Conservation (phyloP, 176 grass and related monocot species). For the Tillandsia leiboldiana region DNA sequence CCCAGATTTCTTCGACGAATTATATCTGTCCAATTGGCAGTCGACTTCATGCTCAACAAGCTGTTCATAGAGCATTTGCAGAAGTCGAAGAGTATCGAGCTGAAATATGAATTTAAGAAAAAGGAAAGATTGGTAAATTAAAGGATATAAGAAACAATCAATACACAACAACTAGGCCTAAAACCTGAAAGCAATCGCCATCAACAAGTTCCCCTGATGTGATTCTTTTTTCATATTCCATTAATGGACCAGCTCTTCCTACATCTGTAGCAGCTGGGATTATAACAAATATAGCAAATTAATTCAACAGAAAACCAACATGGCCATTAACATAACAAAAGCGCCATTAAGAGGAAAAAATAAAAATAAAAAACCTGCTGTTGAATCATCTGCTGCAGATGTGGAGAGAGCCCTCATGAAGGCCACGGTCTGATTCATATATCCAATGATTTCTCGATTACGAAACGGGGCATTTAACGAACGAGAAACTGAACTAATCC, state of each 20-base stretch:
- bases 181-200: slow-evolving; percentile 79
- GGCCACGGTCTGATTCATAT: slow-evolving; percentile 24
- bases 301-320: not conserved
- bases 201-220: slow-evolving; percentile 64
- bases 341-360: not conserved
- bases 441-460: slow-evolving; percentile 24
- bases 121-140: not conserved
- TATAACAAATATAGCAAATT: slow-evolving; percentile 1
- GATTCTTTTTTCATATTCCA: slow-evolving; percentile 76
- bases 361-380: slow-evolving; percentile 41
- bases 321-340: too few relatives aligned
- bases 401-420: slow-evolving; percentile 38
- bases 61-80: slow-evolving; percentile 74
- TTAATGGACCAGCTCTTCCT: slow-evolving; percentile 49
- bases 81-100: slow-evolving; percentile 62
- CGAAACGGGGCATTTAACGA: slow-evolving; percentile 15
- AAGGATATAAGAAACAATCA: not conserved
- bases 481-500: slow-evolving; percentile 14
- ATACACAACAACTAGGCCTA: not conserved
- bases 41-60: slow-evolving; percentile 54
- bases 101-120: slow-evolving; percentile 27
- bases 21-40: slow-evolving; percentile 71
- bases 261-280: slow-evolving; percentile 21
- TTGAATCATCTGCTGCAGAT: slow-evolving; percentile 19
- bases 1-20: slow-evolving; percentile 63